Percentiles rank a stretch among this genome's conserved stretches.
Conservation (phyloP, 164 flowering plant genomes). For the Pachysandra terminalis region DNA sequence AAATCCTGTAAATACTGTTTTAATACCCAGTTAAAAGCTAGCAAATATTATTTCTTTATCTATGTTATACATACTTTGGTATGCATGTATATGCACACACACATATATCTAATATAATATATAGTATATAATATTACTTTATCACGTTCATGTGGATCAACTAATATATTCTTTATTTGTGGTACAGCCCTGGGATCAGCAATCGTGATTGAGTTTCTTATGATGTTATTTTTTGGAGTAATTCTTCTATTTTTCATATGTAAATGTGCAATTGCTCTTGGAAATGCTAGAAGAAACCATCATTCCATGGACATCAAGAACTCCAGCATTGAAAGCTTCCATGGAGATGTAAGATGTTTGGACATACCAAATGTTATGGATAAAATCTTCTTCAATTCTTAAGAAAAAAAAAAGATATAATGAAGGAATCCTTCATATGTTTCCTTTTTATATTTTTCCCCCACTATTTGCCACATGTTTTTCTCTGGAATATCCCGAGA, state of each 20-base stretch:
- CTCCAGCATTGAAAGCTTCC: conserved; percentile 16
- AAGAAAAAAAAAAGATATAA: too few relatives aligned
- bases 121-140: background rate
- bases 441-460: too few relatives aligned
- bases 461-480: too few relatives aligned
- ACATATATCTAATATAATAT: too few relatives aligned
- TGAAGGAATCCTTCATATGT: background rate
- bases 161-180: background rate
- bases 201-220: conserved; percentile 50
- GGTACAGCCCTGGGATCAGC: conserved; percentile 66
- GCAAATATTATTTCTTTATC: too few relatives aligned
- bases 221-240: conserved; percentile 49
- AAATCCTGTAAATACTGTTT: background rate
- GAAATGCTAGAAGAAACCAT: conserved; percentile 38
- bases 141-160: background rate
- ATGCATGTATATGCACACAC: background rate
- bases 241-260: conserved; percentile 64
- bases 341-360: conserved; percentile 29
- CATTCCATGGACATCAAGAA: conserved; percentile 11
- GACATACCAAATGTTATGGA: background rate
- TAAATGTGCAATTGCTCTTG: conserved; percentile 67
- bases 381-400: background rate
- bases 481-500: background rate
- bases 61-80: background rate
- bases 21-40: too few relatives aligned